Conservation (phyloP, 257 asterid genomes). For the Nicotiana knightiana region DNA sequence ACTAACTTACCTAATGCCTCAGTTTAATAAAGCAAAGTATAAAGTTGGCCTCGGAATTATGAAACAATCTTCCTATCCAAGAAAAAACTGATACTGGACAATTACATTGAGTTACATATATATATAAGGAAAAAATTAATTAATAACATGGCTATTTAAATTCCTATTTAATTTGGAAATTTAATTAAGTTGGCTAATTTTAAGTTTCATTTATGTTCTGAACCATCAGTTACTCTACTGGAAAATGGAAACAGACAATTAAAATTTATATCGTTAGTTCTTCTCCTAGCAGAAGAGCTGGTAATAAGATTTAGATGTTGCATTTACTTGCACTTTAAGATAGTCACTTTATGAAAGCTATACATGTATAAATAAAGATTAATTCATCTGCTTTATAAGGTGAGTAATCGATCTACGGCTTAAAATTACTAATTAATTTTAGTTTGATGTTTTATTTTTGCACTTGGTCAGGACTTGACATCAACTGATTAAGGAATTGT, state of each 20-base stretch:
- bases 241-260: neutral
- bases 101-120: neutral
- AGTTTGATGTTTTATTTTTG: neutral
- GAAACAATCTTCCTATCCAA: neutral
- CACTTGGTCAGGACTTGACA: neutral
- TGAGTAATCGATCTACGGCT: neutral
- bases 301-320: neutral
- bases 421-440: neutral
- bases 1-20: neutral
- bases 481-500: neutral
- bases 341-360: neutral
- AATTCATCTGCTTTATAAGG: neutral
- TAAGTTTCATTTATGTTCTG: neutral
- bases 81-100: neutral
- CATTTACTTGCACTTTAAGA: neutral
- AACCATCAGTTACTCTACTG: neutral
- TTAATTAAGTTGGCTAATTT: neutral
- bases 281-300: neutral
- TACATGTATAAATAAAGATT: neutral
- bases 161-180: neutral
- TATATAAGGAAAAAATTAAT: neutral
- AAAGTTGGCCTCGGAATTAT: neutral
- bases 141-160: neutral
- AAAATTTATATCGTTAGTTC: neutral
- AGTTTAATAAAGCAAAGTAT: neutral